Base-by-base conservation (phyloP, 2,329 filamentous ascomycete species). In the Mollisia scopiformis region DNA sequence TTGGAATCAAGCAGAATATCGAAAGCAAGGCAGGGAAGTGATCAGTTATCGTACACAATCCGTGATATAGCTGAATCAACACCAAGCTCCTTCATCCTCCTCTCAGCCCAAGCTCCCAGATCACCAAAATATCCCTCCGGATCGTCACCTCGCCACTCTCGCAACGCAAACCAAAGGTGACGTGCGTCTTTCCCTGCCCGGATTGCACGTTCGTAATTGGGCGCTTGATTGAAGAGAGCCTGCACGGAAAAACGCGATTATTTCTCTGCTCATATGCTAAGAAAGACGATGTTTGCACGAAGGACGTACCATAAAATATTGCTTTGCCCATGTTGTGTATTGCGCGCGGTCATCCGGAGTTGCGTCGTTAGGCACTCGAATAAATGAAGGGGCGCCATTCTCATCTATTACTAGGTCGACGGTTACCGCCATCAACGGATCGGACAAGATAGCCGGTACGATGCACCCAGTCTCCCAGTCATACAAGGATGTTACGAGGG, bases 381-480 rank as follows among this genome's bases (percentile, higher is more conserved):
- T 52, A 7, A 60, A 16, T 21, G 31, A 60, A 52, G 54, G 58
- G 41, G 28, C 43, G 39, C 27, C 35, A 39, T 47, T 59, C n/a
- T 59, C 30, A 50, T 57, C 57, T 28, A 19, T 39, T 21, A 59
- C 28, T 57, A 59, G 39, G 27, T 59, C 52, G 23, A 60, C 58
- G 31, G 53, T 49, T 27, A 67, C 59, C 10, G 59, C 58, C 55
- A 66, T 66, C 19, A 49, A 53, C 19, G 55, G 64, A 62, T 66
- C 61, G 23, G 61, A 73, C 37, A 74, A 57, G 52, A 74, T 59
- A 39, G 72, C 73, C 25, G 71, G 72, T 43, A 70, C 65, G 47
- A 75, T 70, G 53, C 64, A 69, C 10, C 64, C 69, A 28, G 68
- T 72, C 59, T 75, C 72, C 57, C 28, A 60, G 59, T 75, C 72